Base-by-base conservation (phyloP, 2,329 filamentous ascomycete species). In the Trichoderma koningiopsis region DNA sequence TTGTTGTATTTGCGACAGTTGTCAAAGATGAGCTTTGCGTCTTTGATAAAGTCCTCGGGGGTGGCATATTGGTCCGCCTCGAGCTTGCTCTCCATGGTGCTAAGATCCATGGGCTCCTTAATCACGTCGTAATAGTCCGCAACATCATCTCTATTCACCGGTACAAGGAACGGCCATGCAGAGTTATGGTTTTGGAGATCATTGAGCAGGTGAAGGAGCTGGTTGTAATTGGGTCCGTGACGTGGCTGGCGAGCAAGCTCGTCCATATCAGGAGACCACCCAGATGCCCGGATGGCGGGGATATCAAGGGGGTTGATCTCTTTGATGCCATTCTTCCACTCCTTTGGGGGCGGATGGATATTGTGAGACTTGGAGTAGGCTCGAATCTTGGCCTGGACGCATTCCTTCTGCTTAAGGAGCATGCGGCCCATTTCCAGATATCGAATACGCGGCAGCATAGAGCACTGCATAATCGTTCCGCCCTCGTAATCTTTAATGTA, bases 401-500 rank as follows among this genome's bases (percentile, higher is more conserved):
- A 92, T 79, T 97, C 96, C 79, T 97, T 98, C 79, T 99, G 96
- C 83, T 99, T 98, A 59, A 97, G 87, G 2, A 99, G 86, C 93
- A 99, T 97, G 72, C 94, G 91, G 3, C 93, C 92, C 76, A 90
- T 89, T 79, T 99, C 95, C 6, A 99, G 89, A 80, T 99, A 99
- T 61, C 96, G 92, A 67, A 98, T 93, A 72, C 92, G 92, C 8
- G 95, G 95, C 24, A 99, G 87, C 96, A 99, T 98, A 64, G 92
- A 93, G 77, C 96, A 99, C 82, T 99, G 96, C 96, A 99, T 99
- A 71, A 99, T 97, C 0, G 96, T 99, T 70, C 96, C 96, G 69
- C 96, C 96, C 81, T 99, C 96, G 79, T 99, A 99, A 79, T 99
- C 96, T 79, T 99, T 99, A 83, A 99, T 99, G 76, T 98, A 99